phyloP scores from a whole-genome alignment of 176 grass and related monocot genomes.

The Raddia distichophylla region DNA sequence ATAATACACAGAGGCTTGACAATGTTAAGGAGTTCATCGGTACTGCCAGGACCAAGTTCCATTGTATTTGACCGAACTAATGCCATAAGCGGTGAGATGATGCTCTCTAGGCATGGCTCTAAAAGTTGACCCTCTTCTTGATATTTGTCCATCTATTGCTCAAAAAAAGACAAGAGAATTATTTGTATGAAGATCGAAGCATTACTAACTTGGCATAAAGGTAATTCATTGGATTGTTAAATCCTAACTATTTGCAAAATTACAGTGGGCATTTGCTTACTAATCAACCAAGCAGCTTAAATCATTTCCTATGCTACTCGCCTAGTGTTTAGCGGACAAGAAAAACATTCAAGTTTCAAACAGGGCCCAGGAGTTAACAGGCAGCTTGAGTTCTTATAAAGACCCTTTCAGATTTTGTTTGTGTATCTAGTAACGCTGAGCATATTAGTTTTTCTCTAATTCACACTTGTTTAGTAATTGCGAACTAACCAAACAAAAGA shows the following conservation, averaged over 20 bases:
- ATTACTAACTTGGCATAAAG: conserved; percentile 33
- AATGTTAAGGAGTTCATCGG: conserved; percentile 57
- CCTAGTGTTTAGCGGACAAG: background rate
- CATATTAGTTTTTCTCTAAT: conserved; percentile 4
- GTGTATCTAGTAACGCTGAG: background rate
- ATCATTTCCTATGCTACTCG: background rate
- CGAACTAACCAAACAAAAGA: conserved; percentile 22
- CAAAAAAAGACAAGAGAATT: conserved; percentile 10
- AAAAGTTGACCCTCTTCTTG: conserved; percentile 96
- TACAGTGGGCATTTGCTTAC: background rate
- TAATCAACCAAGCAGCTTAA: conserved; percentile 20
- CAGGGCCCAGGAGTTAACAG: background rate
- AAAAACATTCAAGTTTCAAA: background rate
- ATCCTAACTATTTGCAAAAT: background rate
- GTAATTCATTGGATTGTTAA: conserved; percentile 26
- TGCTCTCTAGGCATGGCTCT: conserved; percentile 85
- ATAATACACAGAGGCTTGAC: conserved; percentile 94
- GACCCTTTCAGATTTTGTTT: conserved; percentile 21
- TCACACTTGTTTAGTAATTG: background rate
- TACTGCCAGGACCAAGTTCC: conserved; percentile 44
- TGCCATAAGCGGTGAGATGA: conserved; percentile 76
- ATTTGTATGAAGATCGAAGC: conserved; percentile 24
- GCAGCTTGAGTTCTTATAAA: background rate
- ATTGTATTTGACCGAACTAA: conserved; percentile 72
- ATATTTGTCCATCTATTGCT: conserved; percentile 91